These are phyloP conservation scores for Metschnikowia gelsemii DNA, from an alignment of 805 yeast species.

Conservation along the genomic window DNA sequence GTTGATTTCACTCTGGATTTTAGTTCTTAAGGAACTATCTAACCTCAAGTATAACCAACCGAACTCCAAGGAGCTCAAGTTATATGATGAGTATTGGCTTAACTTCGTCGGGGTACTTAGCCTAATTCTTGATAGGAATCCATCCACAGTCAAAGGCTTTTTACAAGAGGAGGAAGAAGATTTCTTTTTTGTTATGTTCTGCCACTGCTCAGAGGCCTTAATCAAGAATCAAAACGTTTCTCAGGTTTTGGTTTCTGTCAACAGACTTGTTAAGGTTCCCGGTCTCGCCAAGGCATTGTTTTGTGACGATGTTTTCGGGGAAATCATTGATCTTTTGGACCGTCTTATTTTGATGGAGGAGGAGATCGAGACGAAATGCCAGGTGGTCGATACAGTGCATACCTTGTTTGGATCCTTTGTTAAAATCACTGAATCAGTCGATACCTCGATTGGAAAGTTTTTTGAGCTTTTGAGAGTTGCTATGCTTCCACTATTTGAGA, in stretches of 20 bases:
- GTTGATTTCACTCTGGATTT: constrained; percentile 77
- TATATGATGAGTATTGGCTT: constrained; percentile 67
- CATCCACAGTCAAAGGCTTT: constrained; percentile 43
- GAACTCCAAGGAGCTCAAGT: constrained; percentile 41
- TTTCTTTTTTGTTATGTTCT: constrained; percentile 76
- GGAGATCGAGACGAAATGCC: constrained; percentile 59
- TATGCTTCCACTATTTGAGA: constrained; percentile 58
- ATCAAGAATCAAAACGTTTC: constrained; percentile 48
- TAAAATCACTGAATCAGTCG: constrained; percentile 3
- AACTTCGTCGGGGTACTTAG: constrained; percentile 77
- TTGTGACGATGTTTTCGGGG: constrained; percentile 67
- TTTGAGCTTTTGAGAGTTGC: constrained; percentile 77
- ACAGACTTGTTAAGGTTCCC: constrained; percentile 53
- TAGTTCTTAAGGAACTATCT: constrained; percentile 72
- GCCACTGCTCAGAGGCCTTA: constrained; percentile 78
- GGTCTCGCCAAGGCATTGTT: constrained; percentile 60
- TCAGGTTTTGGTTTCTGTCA: constrained; percentile 47
- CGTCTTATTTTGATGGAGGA: constrained; percentile 62
- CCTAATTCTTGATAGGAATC: constrained; percentile 54
- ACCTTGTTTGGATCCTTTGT: constrained; percentile 26
- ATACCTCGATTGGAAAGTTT: neutral
- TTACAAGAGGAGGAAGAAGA: constrained; percentile 58
- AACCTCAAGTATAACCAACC: constrained; percentile 54
- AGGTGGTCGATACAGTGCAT: constrained; percentile 40
- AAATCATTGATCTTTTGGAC: constrained; percentile 72